phyloP scores from a whole-genome alignment of 768 basidiomycete species.

The Termitomyces eurrhizus region DNA sequence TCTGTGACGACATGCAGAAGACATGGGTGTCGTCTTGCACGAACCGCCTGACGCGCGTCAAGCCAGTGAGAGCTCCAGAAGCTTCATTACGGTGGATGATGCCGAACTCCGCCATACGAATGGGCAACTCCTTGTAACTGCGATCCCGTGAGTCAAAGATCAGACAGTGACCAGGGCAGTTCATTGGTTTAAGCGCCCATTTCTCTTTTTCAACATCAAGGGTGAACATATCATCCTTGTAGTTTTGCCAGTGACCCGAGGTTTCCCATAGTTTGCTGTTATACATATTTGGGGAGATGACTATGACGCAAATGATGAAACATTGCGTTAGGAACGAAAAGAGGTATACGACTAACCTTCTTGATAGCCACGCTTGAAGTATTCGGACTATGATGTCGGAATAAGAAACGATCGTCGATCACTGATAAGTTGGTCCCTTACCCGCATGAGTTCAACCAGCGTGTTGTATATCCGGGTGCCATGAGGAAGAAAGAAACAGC shows the following conservation, averaged over 20 bases:
- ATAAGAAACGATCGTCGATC: not conserved
- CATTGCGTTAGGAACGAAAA: not conserved
- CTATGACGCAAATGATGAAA: conserved; percentile 31
- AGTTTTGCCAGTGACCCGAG: conserved; percentile 97
- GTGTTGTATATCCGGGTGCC: conserved; percentile 97
- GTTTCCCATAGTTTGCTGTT: conserved; percentile 96
- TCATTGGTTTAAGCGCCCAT: conserved; percentile 98
- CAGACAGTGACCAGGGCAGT: conserved; percentile 95
- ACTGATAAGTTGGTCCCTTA: conserved; percentile 32
- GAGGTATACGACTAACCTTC: conserved; percentile 53
- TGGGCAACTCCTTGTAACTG: conserved; percentile 91
- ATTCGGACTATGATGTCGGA: conserved; percentile 63
- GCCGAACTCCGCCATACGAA: conserved; percentile 98
- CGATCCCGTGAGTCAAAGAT: conserved; percentile 95
- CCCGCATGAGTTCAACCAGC: conserved; percentile 85
- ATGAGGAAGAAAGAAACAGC: conserved; percentile 95
- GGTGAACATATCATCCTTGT: conserved; percentile 96
- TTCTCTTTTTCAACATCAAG: conserved; percentile 94
- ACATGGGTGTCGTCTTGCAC: conserved; percentile 98
- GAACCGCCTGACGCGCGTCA: conserved; percentile 92
- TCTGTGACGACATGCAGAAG: conserved; percentile 95
- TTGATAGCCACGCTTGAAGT: conserved; percentile 92
- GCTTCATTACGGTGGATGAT: conserved; percentile 97
- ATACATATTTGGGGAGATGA: conserved; percentile 98
- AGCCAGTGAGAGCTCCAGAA: conserved; percentile 86